A percentile compares a stretch with the other conserved stretches of the same genome.
Conservation (phyloP, 345 rosid species). For the Geranium rotundifolium region DNA sequence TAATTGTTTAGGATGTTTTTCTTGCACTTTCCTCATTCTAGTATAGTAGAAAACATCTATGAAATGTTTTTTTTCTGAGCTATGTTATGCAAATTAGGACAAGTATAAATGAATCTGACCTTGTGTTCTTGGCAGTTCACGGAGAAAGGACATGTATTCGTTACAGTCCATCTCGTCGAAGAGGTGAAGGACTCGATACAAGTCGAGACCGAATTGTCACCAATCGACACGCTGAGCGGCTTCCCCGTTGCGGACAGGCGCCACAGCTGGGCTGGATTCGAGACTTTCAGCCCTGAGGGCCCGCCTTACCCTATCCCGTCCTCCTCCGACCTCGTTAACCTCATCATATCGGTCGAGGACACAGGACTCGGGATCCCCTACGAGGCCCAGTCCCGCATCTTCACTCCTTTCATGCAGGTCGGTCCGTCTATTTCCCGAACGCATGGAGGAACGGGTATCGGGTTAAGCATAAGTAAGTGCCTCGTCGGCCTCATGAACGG, state of each 20-base stretch:
- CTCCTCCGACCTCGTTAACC: slow-evolving; percentile 36
- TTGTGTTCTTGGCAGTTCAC: slow-evolving; percentile 50
- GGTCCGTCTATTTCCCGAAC: slow-evolving; percentile 81
- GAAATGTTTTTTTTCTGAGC: background rate
- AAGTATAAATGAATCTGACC: slow-evolving; percentile 2
- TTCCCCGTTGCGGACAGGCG: slow-evolving; percentile 65
- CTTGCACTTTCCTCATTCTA: too few species aligned
- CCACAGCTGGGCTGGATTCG: slow-evolving; percentile 63
- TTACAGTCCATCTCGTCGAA: slow-evolving; percentile 73
- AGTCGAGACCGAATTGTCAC: slow-evolving; percentile 39
- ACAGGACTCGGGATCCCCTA: slow-evolving; percentile 87
- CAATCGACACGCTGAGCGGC: slow-evolving; percentile 66
- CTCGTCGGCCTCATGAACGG: slow-evolving; percentile 88
- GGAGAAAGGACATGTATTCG: slow-evolving; percentile 79
- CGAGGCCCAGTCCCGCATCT: slow-evolving; percentile 78
- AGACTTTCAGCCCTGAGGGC: slow-evolving; percentile 40
- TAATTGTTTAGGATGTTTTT: too few species aligned
- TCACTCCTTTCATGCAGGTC: slow-evolving; percentile 94
- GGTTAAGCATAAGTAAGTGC: slow-evolving; percentile 93
- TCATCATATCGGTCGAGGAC: slow-evolving; percentile 89
- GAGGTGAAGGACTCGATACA: slow-evolving; percentile 47
- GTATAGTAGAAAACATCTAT: too few species aligned
- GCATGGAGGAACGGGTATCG: slow-evolving; percentile 94
- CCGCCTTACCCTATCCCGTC: slow-evolving; percentile 14
- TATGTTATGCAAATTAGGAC: background rate